Evolutionary conservation across 768 basidiomycete species (phyloP).

Genomic region (Leccinum broughii): DNA sequence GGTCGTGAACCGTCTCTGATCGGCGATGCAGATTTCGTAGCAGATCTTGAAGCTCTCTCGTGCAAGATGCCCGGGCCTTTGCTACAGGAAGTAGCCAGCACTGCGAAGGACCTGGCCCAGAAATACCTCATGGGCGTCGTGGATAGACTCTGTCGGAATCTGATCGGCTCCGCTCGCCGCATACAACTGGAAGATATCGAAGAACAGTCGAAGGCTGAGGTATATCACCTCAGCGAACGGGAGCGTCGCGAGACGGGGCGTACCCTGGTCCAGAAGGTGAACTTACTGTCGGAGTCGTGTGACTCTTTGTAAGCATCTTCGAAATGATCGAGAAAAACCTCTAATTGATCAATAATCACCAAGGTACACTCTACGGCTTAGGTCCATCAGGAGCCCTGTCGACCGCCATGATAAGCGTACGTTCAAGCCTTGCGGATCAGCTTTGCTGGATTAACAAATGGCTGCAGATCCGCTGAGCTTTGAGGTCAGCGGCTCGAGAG

Average conservation of each 20-base stretch:
- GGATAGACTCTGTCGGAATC: conserved; percentile 18
- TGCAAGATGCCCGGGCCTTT: conserved; percentile 7
- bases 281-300: conserved; percentile 12
- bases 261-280: conserved; percentile 21
- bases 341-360: not conserved
- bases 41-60: conserved; percentile 20
- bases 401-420: conserved; percentile 6
- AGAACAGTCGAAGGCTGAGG: conserved; percentile 16
- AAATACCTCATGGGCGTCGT: conserved; percentile 18
- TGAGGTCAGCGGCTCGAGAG: conserved; percentile 20
- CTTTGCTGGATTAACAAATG: conserved; percentile 1
- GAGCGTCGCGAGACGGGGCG: conserved; percentile 13
- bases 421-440: not conserved
- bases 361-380: conserved; percentile 23
- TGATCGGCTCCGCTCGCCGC: conserved; percentile 8
- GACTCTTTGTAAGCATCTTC: too few relatives aligned
- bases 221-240: conserved; percentile 18
- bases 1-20: conserved; percentile 20
- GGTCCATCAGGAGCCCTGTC: conserved; percentile 3
- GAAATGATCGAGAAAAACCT: not conserved
- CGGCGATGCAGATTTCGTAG: conserved; percentile 23
- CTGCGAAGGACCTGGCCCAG: conserved; percentile 19
- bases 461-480: conserved; percentile 16
- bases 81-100: conserved; percentile 15
- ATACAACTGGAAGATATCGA: conserved; percentile 20